Evolutionary conservation across 2,329 filamentous ascomycete species (phyloP), one percentile per base, ranked within the genome.

Genomic region (Aspergillus ustus): DNA sequence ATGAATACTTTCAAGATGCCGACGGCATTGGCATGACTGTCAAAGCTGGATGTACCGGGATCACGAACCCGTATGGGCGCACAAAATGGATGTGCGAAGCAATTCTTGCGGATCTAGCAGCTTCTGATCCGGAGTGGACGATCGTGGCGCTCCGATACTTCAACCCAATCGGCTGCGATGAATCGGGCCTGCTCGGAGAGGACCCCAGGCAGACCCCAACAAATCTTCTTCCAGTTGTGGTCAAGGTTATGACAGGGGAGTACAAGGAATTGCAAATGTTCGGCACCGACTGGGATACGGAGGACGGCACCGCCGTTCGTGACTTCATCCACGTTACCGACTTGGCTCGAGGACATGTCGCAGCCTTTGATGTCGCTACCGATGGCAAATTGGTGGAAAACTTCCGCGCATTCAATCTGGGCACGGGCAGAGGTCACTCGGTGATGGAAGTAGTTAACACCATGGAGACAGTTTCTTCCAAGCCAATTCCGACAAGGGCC

Each of bases 261-360:
- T 80, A 82, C 52, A 69, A 78, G 4, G 79, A 82, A 49, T 77
- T 89, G n/a, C 80, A 85, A 53, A 83, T 90, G 57, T 90, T 87
- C 65, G 88, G 88, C 7, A 82, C 81, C 2, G 86, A 90, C 72
- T 90, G 87, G 83, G 81, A 87, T 59, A 90, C 88, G 0, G 77
- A 80, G 4, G 88, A 90, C 67, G 87, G 88, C 17, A 89, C 87
- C 0, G 86, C 87, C 1, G 82, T 90, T 45, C 84, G 88, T 46
- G 88, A 90, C 72, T 90, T 88, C 69, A 88, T 90, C 64, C 87
- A 90, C 66, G 87, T 89, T 43, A 84, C 83, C 17, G 88, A 90
- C 72, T 81, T 90, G 49, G 87, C 87, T 6, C 80, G 84, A 46
- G 87, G 77, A 4, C 88, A 90, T 73, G 82, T 89, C 43, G 85